These are phyloP conservation scores for Hygrophila difformis DNA, from an alignment of 257 asterid species.

Conservation along the genomic window DNA sequence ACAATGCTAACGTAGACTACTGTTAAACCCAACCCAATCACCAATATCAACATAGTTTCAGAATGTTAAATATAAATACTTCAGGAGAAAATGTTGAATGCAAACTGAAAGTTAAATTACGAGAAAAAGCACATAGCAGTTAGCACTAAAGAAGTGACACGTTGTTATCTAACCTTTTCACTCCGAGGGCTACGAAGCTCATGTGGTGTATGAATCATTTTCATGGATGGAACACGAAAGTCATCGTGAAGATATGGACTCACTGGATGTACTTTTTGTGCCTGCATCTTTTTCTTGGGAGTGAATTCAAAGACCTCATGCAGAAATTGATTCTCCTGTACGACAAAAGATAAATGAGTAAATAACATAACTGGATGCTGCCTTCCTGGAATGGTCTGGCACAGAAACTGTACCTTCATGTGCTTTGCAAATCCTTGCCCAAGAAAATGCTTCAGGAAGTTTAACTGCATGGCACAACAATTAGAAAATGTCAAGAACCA, in stretches of 20 bases:
- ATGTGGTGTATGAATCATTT: conserved; percentile 29
- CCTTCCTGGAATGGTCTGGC: background rate
- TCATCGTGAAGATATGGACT: conserved; percentile 87
- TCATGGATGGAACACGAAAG: conserved; percentile 63
- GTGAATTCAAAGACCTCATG: conserved; percentile 72
- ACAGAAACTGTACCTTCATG: conserved; percentile 55
- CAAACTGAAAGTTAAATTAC: too few species aligned
- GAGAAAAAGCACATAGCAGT: background rate
- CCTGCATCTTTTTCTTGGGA: conserved; percentile 48
- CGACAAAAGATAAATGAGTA: conserved; percentile 8
- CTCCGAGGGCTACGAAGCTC: conserved; percentile 39
- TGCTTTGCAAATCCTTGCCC: conserved; percentile 98
- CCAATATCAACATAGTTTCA: background rate
- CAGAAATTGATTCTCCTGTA: conserved; percentile 82
- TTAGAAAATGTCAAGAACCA: conserved; percentile 8
- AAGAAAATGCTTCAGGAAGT: conserved; percentile 84
- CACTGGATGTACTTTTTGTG: conserved; percentile 35
- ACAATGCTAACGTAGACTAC: too few species aligned
- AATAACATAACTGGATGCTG: background rate
- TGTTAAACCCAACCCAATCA: too few species aligned
- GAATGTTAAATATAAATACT: too few species aligned
- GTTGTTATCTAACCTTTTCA: conserved; percentile 54
- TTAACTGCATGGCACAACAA: conserved; percentile 37
- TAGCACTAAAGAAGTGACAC: background rate
- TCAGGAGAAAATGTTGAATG: too few species aligned